These are phyloP conservation scores for Irpex rosettiformis DNA, from an alignment of 1,284 basidiomycete species.

Conservation along the genomic window DNA sequence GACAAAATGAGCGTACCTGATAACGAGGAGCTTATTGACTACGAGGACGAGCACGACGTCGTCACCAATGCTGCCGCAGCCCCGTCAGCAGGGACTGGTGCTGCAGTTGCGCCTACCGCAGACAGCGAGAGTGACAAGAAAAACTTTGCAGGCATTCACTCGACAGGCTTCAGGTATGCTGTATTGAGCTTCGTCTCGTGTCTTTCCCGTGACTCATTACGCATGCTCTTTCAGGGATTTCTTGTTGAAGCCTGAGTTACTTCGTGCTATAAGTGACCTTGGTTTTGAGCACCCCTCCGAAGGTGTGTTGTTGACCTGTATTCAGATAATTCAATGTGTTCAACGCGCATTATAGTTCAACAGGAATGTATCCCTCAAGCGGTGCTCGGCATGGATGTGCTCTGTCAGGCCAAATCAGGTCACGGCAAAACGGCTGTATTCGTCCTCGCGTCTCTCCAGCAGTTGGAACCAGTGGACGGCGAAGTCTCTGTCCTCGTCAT, in stretches of 20 bases:
- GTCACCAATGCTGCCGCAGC: conserved; percentile 60
- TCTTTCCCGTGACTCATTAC: conserved; percentile 14
- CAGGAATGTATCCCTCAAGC: conserved; percentile 99
- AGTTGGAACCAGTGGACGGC: conserved; percentile 97
- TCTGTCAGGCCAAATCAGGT: conserved; percentile 99
- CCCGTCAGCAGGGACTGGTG: conserved; percentile 49
- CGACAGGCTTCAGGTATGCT: conserved; percentile 80
- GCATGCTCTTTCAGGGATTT: conserved; percentile 69
- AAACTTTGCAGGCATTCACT: conserved; percentile 97
- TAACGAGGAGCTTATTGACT: conserved; percentile 87
- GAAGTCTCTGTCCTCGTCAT: conserved; percentile 97
- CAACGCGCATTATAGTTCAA: conserved; percentile 65
- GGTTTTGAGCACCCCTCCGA: conserved; percentile 99
- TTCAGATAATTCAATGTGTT: conserved; percentile 3
- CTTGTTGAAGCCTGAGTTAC: conserved; percentile 93
- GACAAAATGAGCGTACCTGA: conserved; percentile 69
- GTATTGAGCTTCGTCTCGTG: not conserved
- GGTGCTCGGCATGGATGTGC: conserved; percentile 98
- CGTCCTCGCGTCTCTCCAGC: conserved; percentile 96
- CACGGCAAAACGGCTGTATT: conserved; percentile 99
- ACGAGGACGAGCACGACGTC: conserved; percentile 92
- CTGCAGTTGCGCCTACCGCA: conserved; percentile 39
- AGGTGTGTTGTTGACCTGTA: conserved; percentile 52
- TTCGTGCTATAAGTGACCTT: conserved; percentile 97
- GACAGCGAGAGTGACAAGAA: conserved; percentile 85